Evolutionary conservation across 352 stramenopile genomes (phyloP).

Genomic region (Globisporangium camurandrum): DNA sequence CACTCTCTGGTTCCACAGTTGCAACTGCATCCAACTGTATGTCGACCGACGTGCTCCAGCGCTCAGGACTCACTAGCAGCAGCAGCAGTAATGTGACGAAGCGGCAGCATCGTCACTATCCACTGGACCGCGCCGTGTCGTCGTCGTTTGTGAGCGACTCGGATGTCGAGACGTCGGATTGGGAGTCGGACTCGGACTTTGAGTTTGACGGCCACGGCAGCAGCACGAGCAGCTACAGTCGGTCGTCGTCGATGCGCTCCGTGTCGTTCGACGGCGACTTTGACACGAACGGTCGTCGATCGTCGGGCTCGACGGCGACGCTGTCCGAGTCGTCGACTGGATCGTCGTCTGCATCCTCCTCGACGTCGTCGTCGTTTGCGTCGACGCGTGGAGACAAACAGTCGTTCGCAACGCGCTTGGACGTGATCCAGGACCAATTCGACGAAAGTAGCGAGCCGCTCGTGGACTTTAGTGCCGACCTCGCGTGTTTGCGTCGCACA

Average conservation of each 20-base stretch:
- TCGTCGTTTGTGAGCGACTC: conserved; percentile 5
- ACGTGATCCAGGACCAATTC: conserved; percentile 36
- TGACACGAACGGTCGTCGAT: not conserved
- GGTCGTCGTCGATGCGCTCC: conserved; percentile 3
- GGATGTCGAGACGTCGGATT: conserved; percentile 4
- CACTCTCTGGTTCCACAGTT: too few relatives aligned
- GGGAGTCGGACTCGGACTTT: conserved; percentile 8
- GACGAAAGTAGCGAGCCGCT: conserved; percentile 16
- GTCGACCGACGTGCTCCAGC: not conserved
- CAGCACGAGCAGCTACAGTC: not conserved
- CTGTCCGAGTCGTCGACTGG: conserved; percentile 11
- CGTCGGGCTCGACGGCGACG: conserved; percentile 4
- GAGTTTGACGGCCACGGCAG: conserved; percentile 5
- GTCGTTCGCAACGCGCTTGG: conserved; percentile 32
- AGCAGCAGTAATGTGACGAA: not conserved
- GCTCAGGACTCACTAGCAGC: conserved; percentile 2
- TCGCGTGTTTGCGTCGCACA: too few relatives aligned
- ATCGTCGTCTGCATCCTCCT: conserved; percentile 3
- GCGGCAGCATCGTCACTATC: not conserved
- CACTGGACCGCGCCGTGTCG: too few relatives aligned
- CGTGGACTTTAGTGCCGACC: conserved; percentile 7
- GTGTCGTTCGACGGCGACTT: conserved; percentile 3
- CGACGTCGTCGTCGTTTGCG: conserved; percentile 6
- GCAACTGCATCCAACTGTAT: not conserved
- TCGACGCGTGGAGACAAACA: conserved; percentile 17